Base-by-base conservation (phyloP, 495 filamentous ascomycete genomes). In the Talaromyces trachyspermus region DNA sequence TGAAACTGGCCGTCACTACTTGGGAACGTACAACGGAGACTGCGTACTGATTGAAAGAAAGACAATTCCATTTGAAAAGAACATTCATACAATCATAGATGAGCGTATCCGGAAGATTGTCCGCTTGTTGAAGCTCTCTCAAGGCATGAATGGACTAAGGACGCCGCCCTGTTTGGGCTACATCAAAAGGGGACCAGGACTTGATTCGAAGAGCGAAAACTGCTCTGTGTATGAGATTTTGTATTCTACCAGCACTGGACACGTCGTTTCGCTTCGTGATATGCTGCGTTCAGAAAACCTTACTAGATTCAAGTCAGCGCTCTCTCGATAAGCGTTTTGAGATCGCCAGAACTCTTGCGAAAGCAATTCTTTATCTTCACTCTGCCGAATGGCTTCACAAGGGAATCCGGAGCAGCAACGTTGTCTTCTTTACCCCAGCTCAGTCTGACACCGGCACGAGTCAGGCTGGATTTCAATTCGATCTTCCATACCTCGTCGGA, bases 301-400 rank as follows among this genome's bases (percentile, higher is more conserved):
- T 43, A 6, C 3, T 26, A 4, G 15, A 20, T 41, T 41, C 17
- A 6, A 27, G 23, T 43, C 40, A 43, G 3, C 40, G 17, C 20
- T 27, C 17, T 46, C 27, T 5, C 30, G 6, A 4, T 33, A 37
- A 11, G 14, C 43, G 43, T 9, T 46, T 35, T 14, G 17, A 46
- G 27, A 46, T 66, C 4, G 55, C 48, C 11, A 40, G 25, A 23
- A 24, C 45, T 15, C 51, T 65, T 5, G 61, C 57, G 2, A 51
- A 61, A 38, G 58, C 57, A 15, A 30, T 63, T 1, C 43, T 62
- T 8, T 56, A 62, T 32, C 41, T 66, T 2, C 64, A 68, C 49
- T 61, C 59, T 5, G 52, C 59, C 8, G 63, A 62, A 12, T 68
- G 64, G 64, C 48, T 66, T 33, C 63, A 68, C 56, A 68, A 64